Evolutionary conservation across 768 basidiomycete genomes (phyloP).

Genomic region (Lentinula edodes): DNA sequence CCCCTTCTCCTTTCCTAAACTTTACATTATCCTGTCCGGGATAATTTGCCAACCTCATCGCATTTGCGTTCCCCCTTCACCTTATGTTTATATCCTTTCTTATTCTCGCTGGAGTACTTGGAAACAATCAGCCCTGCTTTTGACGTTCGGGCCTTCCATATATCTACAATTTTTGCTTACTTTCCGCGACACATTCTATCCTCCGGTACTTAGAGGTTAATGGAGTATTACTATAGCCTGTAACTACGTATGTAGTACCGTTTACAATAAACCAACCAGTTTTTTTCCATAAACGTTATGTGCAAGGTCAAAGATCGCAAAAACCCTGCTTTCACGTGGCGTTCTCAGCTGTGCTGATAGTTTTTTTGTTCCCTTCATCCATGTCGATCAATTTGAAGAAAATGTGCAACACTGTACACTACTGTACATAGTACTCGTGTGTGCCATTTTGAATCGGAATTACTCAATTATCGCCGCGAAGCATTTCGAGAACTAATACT

Average conservation of each 20-base stretch:
- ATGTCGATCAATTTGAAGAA: too few relatives aligned
- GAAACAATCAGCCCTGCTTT: not conserved
- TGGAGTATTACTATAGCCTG: not conserved
- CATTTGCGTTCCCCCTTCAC: not conserved
- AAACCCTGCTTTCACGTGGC: too few relatives aligned
- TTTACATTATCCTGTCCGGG: not conserved
- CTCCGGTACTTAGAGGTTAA: not conserved
- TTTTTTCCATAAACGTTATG: not conserved
- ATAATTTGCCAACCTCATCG: not conserved
- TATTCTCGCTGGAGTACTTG: not conserved
- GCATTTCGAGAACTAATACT: too few relatives aligned
- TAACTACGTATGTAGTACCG: not conserved
- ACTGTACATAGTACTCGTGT: too few relatives aligned
- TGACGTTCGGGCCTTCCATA: too few relatives aligned
- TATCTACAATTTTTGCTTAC: not conserved
- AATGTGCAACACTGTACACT: too few relatives aligned
- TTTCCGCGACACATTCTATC: not conserved
- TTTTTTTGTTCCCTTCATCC: too few relatives aligned
- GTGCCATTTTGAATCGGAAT: too few relatives aligned
- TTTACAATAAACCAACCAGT: not conserved
- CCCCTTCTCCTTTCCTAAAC: not conserved
- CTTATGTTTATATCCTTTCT: constrained; percentile 6
- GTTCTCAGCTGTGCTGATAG: too few relatives aligned
- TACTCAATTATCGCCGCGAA: too few relatives aligned
- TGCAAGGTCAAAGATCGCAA: too few relatives aligned